Evolutionary conservation across 495 filamentous ascomycete species (phyloP), one percentile per base, ranked within the genome.

Genomic region (Rhypophila decipiens): DNA sequence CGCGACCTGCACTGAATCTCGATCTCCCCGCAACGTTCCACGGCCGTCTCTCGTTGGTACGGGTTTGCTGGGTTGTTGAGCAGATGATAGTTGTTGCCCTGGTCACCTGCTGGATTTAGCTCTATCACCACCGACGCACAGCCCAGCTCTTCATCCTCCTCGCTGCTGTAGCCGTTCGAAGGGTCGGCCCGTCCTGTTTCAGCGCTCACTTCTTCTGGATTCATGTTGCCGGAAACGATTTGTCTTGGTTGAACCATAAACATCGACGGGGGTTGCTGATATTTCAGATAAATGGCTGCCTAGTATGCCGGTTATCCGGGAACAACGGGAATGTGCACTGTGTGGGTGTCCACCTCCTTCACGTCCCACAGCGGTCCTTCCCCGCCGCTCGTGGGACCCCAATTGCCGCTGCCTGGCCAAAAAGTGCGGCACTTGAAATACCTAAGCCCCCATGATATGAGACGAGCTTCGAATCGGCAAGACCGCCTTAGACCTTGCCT

Each of bases 21-120:
- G 27, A 62, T 50, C 2, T 43, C 40, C 9, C 56, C 59, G 18
- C 46, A 49, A 5, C 53, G 59, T 31, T 60, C 59, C 18, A 55
- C 42, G 18, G 44, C 50, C 8, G 35, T 55, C 21, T 44, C 20
- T 23, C 58, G 55, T 34, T 61, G 51, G n/a, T 40, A 47, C 31
- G 47, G 51, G 2, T 23, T 44, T 8, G 45, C 33, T 17, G 56
- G 59, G 40, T 62, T 47, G 27, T 62, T 62, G 34, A 33, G 42
- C 17, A 52, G 51, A 13, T 52, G 59, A 44, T 53, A 62, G 10
- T 27, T 37, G 34, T 50, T 49, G 24, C 52, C 47, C 8, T 37
- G 27, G 24, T 55, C 47, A 18, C 52, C 52, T 12, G 47, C 43
- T 13, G 44, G 42, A 5, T 38, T 43, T 23, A 53, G 19, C 10